These are phyloP conservation scores for Yamadazyma triangularis DNA, from an alignment of 1,139 yeast species.

Conservation along the genomic window DNA sequence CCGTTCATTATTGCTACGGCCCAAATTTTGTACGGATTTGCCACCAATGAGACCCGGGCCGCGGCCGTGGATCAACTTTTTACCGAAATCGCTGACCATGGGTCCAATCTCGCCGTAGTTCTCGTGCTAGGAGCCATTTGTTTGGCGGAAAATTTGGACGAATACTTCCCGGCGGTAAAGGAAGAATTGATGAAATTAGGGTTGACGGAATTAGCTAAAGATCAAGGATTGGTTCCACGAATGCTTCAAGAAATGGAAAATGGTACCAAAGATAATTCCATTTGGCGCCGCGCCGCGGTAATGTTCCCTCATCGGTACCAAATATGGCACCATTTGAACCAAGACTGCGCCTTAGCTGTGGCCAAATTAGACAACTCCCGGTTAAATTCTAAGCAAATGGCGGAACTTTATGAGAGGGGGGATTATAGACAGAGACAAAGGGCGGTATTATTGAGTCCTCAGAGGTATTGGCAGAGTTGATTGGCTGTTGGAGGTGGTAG, in stretches of 20 bases:
- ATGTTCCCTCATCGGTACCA: constrained; percentile 66
- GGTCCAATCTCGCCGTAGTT: constrained; percentile 61
- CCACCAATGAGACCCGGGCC: constrained; percentile 67
- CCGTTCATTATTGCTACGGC: constrained; percentile 65
- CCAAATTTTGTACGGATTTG: constrained; percentile 74
- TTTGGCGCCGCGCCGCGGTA: constrained; percentile 70
- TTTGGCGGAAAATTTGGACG: constrained; percentile 55
- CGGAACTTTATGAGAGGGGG: constrained; percentile 47
- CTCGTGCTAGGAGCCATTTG: constrained; percentile 80
- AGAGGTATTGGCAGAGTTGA: too few relatives aligned
- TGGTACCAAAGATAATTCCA: constrained; percentile 10
- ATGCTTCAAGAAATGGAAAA: constrained; percentile 51
- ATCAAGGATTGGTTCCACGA: constrained; percentile 54
- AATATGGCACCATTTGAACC: constrained; percentile 64
- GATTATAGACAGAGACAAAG: constrained; percentile 56
- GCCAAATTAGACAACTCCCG: constrained; percentile 48
- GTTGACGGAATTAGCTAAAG: constrained; percentile 44
- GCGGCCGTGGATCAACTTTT: constrained; percentile 76
- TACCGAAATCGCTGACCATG: constrained; percentile 57
- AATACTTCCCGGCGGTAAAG: constrained; percentile 58
- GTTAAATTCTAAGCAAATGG: constrained; percentile 48
- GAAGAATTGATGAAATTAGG: constrained; percentile 60
- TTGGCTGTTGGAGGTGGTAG: too few relatives aligned
- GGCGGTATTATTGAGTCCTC: constrained; percentile 36
- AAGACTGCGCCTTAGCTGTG: constrained; percentile 40